Conservation (phyloP, 202 grass and related monocot species). For the Setaria viridis region DNA sequence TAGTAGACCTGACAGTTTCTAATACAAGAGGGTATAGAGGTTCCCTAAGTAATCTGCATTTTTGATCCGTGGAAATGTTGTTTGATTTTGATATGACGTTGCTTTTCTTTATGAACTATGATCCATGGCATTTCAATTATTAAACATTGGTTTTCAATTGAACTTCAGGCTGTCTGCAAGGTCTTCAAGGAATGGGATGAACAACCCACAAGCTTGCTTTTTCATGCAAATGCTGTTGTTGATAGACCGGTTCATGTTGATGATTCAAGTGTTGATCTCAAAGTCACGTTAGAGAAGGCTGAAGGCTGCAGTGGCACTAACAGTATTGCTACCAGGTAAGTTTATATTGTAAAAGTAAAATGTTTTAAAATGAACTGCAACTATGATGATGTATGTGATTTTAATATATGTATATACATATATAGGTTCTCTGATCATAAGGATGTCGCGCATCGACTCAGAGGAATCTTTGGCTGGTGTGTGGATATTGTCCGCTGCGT, state of each 20-base stretch:
- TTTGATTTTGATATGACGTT: background rate
- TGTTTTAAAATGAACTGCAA: background rate
- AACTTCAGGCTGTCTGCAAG: background rate
- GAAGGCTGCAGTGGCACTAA: background rate
- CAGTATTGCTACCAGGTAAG: background rate
- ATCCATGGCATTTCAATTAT: background rate
- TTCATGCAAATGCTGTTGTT: background rate
- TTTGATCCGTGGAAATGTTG: background rate
- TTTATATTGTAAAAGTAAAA: background rate
- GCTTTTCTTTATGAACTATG: background rate
- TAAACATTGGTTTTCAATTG: background rate
- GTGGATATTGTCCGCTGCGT: background rate
- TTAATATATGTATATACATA: constrained; percentile 5
- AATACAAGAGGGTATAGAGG: background rate
- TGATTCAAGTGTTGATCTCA: background rate
- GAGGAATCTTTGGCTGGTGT: background rate
- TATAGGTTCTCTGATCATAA: background rate
- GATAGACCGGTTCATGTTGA: background rate
- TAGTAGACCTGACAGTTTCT: background rate
- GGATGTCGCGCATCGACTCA: rapidly evolving
- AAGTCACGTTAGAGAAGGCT: background rate
- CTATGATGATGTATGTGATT: background rate
- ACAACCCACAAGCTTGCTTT: background rate
- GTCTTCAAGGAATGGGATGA: background rate
- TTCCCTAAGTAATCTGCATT: background rate